A percentile compares a stretch with the other conserved stretches of the same genome.
Evolutionary conservation across 129 eudicot genomes (phyloP).

Genomic region (Saussurea involucrata): DNA sequence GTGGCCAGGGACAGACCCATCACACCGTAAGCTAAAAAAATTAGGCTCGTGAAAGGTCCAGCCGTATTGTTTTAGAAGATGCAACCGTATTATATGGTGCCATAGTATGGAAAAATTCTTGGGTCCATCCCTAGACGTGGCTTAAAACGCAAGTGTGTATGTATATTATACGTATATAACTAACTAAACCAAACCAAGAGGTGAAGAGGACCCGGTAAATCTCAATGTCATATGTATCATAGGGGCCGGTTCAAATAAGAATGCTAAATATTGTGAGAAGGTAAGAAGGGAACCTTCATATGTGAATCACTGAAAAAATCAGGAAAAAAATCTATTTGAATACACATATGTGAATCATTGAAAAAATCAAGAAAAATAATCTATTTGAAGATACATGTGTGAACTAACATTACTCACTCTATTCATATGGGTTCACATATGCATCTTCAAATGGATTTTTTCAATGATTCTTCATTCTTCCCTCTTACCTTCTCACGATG

Average conservation of each 20-base stretch:
- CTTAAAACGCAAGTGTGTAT: no score
- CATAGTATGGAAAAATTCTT: no score
- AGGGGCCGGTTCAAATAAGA: background rate
- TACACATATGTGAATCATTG: background rate
- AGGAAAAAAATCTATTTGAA: background rate
- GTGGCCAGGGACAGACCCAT: no score
- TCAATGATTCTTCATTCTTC: background rate
- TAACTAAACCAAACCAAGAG: background rate
- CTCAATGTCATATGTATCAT: background rate
- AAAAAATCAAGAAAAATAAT: no score
- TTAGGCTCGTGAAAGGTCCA: no score
- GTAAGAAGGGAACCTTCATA: background rate
- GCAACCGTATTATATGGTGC: no score
- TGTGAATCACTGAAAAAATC: background rate
- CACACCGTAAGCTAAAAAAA: no score
- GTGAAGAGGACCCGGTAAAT: background rate
- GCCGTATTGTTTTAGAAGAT: no score
- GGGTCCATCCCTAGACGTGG: no score
- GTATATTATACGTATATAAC: no score
- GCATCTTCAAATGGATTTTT: no score
- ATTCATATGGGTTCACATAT: background rate
- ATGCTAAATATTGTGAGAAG: background rate
- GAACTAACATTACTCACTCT: background rate
- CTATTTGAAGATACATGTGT: background rate
- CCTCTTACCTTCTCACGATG: background rate